Conservation (phyloP, 495 filamentous ascomycete genomes). For the Paragyromitra xinjiangensis region DNA sequence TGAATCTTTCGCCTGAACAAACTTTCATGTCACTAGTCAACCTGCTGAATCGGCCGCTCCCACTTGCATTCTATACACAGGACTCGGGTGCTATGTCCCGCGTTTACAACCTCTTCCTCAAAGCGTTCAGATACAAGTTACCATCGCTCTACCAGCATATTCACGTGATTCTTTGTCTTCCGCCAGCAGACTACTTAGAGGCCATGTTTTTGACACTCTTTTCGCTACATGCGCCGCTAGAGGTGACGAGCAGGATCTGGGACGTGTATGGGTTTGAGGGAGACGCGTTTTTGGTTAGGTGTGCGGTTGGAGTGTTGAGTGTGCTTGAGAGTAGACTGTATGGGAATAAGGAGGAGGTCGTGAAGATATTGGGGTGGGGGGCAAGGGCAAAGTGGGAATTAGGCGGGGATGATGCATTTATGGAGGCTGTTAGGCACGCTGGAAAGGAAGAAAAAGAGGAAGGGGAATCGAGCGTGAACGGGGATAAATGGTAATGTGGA, state of each 20-base stretch:
- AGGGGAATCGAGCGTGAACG: slow-evolving; percentile 34
- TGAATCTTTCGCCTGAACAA: slow-evolving; percentile 73
- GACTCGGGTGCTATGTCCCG: slow-evolving; percentile 73
- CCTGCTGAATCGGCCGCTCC: slow-evolving; percentile 84
- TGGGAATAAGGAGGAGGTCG: slow-evolving; percentile 64
- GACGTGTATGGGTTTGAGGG: slow-evolving; percentile 96
- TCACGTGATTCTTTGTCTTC: slow-evolving; percentile 61
- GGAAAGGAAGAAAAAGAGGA: slow-evolving; percentile 67
- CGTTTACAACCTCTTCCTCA: slow-evolving; percentile 75
- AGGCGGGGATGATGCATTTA: slow-evolving; percentile 74
- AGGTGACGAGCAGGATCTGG: slow-evolving; percentile 82
- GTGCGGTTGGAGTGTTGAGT: slow-evolving; percentile 71
- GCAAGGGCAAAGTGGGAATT: slow-evolving; percentile 60
- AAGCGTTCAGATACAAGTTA: slow-evolving; percentile 76
- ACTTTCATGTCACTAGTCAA: slow-evolving; percentile 90
- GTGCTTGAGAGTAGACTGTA: slow-evolving; percentile 71
- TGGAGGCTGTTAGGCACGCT: slow-evolving; percentile 71
- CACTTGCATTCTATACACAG: slow-evolving; percentile 83
- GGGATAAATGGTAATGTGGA: slow-evolving; percentile 19
- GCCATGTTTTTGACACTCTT: slow-evolving; percentile 66
- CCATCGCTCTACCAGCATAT: slow-evolving; percentile 76
- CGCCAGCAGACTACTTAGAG: slow-evolving; percentile 64
- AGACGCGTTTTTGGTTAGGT: slow-evolving; percentile 79
- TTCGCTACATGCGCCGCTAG: slow-evolving; percentile 68
- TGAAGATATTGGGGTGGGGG: slow-evolving; percentile 67